Conservation (phyloP, 2,329 filamentous ascomycete genomes). For the Sarocladiaceae sp. region DNA sequence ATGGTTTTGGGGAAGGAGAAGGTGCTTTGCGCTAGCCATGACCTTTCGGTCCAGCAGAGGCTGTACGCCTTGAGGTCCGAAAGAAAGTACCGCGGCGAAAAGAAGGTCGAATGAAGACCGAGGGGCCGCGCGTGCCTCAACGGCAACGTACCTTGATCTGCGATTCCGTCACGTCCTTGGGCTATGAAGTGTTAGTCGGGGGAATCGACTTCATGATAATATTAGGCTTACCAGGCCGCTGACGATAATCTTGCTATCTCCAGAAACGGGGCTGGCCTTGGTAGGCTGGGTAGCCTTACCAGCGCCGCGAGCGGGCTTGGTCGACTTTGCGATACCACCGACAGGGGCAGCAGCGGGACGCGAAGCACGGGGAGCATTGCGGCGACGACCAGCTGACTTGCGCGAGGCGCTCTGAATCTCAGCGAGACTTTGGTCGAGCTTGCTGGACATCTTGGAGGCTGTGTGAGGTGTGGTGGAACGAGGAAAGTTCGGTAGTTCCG, state of each 20-base stretch:
- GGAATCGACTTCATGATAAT: background rate
- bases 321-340: conserved; percentile 81
- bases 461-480: background rate
- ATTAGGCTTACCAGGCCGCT: conserved; percentile 81
- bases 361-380: conserved; percentile 40
- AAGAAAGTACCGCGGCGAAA: conserved; percentile 33
- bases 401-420: conserved; percentile 85
- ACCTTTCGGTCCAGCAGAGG: conserved; percentile 5
- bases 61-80: conserved; percentile 17
- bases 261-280: conserved; percentile 55
- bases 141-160: conserved; percentile 99
- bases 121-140: conserved; percentile 65
- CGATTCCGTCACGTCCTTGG: conserved; percentile 90
- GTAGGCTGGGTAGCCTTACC: conserved; percentile 57
- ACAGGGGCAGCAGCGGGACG: conserved; percentile 64
- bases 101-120: conserved; percentile 66
- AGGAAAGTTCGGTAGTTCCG: background rate
- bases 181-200: conserved; percentile 57
- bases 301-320: conserved; percentile 55
- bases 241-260: conserved; percentile 95
- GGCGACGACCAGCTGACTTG: conserved; percentile 50
- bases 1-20: conserved; percentile 10
- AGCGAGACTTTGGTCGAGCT: conserved; percentile 95
- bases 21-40: conserved; percentile 2
- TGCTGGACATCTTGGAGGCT: conserved; percentile 72